Evolutionary conservation across 2,329 filamentous ascomycete species (phyloP).

Genomic region (Penicillium sclerotigenum): DNA sequence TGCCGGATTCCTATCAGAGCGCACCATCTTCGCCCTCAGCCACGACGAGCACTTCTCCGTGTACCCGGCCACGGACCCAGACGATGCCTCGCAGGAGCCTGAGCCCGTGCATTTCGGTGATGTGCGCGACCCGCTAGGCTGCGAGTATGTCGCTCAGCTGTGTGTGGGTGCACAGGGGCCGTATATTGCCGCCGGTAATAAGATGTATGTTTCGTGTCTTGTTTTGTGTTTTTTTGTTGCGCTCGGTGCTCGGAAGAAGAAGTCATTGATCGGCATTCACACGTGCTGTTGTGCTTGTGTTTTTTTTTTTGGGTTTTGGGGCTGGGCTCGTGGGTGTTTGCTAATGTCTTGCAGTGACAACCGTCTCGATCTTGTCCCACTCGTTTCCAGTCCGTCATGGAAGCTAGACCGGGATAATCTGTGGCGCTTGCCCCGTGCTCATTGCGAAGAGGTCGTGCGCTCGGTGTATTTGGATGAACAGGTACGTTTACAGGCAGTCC

Average conservation of each 20-base stretch:
- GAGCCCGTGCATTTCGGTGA: constrained; percentile 54
- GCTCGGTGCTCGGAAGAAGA: not conserved
- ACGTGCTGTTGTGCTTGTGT: not conserved
- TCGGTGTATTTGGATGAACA: constrained; percentile 45
- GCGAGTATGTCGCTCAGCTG: constrained; percentile 60
- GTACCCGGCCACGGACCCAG: constrained; percentile 52
- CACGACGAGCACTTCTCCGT: constrained; percentile 62
- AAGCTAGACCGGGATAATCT: constrained; percentile 40
- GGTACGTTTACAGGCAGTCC: constrained; percentile 29
- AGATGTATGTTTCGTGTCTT: constrained; percentile 40
- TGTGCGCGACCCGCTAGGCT: constrained; percentile 52
- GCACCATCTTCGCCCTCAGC: constrained; percentile 57
- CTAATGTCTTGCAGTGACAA: constrained; percentile 30
- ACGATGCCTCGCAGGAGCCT: constrained; percentile 47
- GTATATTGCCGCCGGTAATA: constrained; percentile 50
- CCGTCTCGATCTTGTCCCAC: constrained; percentile 44
- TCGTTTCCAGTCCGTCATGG: constrained; percentile 37
- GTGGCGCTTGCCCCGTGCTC: constrained; percentile 46
- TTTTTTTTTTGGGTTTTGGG: not conserved
- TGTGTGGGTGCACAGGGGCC: constrained; percentile 43
- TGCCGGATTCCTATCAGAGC: constrained; percentile 55
- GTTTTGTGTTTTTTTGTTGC: not conserved
- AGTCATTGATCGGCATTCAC: not conserved
- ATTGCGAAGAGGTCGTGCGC: constrained; percentile 49
- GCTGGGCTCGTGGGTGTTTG: not conserved